Conservation (phyloP, 139 green algal species). For the Auxenochlorella pyrenoidosa region DNA sequence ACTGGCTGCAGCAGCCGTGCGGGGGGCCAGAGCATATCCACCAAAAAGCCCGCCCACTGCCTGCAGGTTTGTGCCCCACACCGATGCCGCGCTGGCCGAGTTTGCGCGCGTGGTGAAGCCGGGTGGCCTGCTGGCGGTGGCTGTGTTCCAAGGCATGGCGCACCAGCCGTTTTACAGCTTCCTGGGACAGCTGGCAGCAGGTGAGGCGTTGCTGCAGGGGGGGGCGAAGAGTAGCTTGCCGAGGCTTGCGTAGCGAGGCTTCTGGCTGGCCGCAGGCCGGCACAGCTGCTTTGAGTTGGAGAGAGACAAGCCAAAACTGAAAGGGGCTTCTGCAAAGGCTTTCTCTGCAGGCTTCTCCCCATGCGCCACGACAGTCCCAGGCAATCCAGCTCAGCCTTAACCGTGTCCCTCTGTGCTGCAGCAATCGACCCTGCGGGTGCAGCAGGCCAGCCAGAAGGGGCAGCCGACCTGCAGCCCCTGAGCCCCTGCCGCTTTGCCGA, state of each 20-base stretch:
- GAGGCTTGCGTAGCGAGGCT: no score
- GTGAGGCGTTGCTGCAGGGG: no score
- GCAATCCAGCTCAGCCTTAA: background rate
- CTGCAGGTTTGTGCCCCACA: background rate
- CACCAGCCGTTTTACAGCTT: background rate
- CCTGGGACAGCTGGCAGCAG: background rate
- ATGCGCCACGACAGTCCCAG: no score
- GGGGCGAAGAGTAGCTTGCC: no score
- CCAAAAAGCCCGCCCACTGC: background rate
- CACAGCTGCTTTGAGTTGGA: no score
- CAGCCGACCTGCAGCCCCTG: background rate
- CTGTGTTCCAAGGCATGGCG: background rate
- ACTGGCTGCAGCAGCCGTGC: no score
- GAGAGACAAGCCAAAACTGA: no score
- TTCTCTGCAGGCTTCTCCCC: no score
- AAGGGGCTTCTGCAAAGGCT: no score
- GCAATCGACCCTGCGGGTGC: background rate
- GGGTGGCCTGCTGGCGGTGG: background rate
- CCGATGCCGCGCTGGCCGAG: background rate
- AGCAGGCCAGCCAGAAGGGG: background rate
- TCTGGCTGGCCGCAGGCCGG: no score
- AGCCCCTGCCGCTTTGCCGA: background rate
- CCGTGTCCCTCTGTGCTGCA: background rate
- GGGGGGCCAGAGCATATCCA: no score
- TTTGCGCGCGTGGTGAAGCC: conserved; percentile 18